Evolutionary conservation across 208 protist species (phyloP).

Genomic region (Leishmania arabica): DNA sequence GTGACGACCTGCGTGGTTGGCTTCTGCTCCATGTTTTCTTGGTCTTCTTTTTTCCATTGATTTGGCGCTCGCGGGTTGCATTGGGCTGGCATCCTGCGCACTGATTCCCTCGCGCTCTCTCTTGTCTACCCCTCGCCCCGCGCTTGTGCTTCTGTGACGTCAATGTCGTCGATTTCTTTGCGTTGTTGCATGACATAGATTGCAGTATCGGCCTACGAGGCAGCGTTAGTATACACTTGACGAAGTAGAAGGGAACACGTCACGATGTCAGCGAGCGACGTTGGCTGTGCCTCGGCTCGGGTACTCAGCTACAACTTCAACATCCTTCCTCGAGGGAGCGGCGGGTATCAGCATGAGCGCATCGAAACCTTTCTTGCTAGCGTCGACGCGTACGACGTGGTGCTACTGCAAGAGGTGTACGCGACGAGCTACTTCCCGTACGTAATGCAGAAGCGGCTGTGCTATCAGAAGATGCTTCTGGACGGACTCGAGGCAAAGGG

Average conservation of each 20-base stretch:
- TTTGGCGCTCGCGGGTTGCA: not conserved
- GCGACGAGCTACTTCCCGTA: slow-evolving; percentile 79
- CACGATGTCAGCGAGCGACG: slow-evolving; percentile 14
- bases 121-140: not conserved
- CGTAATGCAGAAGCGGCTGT: slow-evolving; percentile 68
- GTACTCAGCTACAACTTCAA: slow-evolving; percentile 93
- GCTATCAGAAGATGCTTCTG: slow-evolving; percentile 76
- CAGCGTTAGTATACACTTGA: not conserved
- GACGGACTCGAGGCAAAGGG: slow-evolving; percentile 74
- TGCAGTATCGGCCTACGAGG: not conserved
- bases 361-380: slow-evolving; percentile 71
- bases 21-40: not conserved
- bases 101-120: not conserved
- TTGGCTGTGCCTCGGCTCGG: slow-evolving; percentile 36
- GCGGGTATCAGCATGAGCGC: slow-evolving; percentile 86
- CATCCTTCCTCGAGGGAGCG: slow-evolving; percentile 77
- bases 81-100: too few species aligned
- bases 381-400: slow-evolving; percentile 80
- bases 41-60: not conserved
- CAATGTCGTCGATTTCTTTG: not conserved
- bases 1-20: not conserved
- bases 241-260: not conserved
- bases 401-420: slow-evolving; percentile 90
- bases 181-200: not conserved
- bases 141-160: not conserved